These are phyloP conservation scores for Xylaria sp. DNA, from an alignment of 2,329 filamentous ascomycete species.

Conservation along the genomic window DNA sequence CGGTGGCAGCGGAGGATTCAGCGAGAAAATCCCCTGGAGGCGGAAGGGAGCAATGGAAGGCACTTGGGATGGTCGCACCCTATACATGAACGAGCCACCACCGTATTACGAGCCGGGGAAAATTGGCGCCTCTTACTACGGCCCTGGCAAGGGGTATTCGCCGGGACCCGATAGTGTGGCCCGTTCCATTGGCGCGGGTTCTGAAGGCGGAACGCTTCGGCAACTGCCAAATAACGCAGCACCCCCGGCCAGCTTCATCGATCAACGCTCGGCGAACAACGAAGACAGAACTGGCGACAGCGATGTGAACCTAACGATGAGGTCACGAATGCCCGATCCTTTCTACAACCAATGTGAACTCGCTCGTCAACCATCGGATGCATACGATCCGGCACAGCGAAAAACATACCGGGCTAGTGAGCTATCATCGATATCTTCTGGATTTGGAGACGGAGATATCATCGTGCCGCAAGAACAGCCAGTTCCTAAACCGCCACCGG, in stretches of 20 bases:
- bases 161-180: constrained; percentile 17
- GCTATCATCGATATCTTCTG: constrained; percentile 64
- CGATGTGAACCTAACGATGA: constrained; percentile 35
- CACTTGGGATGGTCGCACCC: constrained; percentile 10
- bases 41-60: constrained; percentile 18
- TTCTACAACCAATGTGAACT: constrained; percentile 46
- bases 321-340: constrained; percentile 41
- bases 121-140: constrained; percentile 31
- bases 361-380: constrained; percentile 41
- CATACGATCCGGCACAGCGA: constrained; percentile 40
- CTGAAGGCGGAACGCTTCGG: constrained; percentile 24
- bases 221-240: constrained; percentile 19
- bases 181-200: constrained; percentile 21
- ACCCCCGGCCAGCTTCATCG: constrained; percentile 28
- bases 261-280: constrained; percentile 33
- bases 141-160: constrained; percentile 25
- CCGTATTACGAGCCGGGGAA: constrained; percentile 31
- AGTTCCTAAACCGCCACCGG: constrained; percentile 23
- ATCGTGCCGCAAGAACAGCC: constrained; percentile 44
- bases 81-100: constrained; percentile 29
- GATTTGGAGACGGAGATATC: constrained; percentile 65
- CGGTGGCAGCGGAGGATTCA: constrained; percentile 13
- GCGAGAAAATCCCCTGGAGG: constrained; percentile 26
- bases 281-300: constrained; percentile 31
- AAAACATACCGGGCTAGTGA: constrained; percentile 50